Percentiles rank a stretch among this genome's conserved stretches.
phyloP scores from a whole-genome alignment of 2,329 filamentous ascomycete species.

The Balansia obtecta region DNA sequence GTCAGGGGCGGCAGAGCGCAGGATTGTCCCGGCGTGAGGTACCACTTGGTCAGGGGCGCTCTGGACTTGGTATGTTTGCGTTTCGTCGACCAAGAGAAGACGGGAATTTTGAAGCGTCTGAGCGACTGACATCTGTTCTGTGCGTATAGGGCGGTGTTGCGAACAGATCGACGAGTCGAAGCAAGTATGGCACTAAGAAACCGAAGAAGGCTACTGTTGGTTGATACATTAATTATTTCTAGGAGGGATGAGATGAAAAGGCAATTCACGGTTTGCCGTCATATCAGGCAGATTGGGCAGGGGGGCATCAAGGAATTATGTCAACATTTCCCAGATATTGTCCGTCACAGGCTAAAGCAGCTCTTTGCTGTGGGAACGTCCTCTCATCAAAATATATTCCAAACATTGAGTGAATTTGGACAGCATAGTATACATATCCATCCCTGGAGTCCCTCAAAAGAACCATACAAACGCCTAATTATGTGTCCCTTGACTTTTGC shows the following conservation, averaged over 20 bases:
- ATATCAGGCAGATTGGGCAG: too few species aligned
- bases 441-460: background rate
- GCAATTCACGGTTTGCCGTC: background rate
- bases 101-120: background rate
- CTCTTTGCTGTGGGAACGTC: background rate
- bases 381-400: background rate
- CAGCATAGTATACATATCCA: background rate
- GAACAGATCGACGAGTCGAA: constrained; percentile 70
- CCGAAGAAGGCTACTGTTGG: constrained; percentile 66
- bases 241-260: background rate
- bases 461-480: background rate
- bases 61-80: constrained; percentile 86
- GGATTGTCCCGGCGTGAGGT: constrained; percentile 97
- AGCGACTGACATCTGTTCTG: constrained; percentile 8
- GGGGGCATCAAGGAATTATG: background rate
- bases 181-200: constrained; percentile 98
- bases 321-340: too few species aligned
- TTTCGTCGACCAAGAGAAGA: background rate
- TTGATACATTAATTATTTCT: constrained; percentile 11
- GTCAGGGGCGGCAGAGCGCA: constrained; percentile 87
- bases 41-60: constrained; percentile 82
- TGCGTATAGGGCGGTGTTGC: constrained; percentile 71
- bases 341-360: background rate
- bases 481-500: background rate
- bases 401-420: constrained; percentile 1